phyloP scores from a whole-genome alignment of 352 stramenopile species.

The Pelagophyceae sp. region DNA sequence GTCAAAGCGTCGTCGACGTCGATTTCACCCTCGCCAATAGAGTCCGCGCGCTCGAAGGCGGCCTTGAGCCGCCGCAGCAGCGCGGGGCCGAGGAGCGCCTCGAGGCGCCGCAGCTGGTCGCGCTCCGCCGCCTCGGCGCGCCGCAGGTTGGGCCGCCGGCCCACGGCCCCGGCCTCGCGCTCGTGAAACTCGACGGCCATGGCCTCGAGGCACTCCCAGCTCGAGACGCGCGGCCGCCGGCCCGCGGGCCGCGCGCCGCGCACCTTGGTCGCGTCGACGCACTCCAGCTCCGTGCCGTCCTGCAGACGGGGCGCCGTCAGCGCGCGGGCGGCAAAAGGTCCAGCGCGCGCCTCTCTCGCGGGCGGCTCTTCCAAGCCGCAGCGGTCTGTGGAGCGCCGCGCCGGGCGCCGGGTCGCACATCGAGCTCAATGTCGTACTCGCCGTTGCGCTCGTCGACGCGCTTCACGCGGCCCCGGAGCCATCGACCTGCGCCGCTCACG shows the following conservation, averaged over 20 bases:
- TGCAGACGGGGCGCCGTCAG: too few species aligned
- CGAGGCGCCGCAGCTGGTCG: not conserved
- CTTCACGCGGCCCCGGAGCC: not conserved
- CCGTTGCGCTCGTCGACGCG: not conserved
- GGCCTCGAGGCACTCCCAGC: conserved; percentile 18
- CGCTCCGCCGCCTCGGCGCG: not conserved
- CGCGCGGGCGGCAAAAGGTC: too few species aligned
- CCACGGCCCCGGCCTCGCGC: not conserved
- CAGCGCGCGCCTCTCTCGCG: too few species aligned
- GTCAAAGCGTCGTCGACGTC: conserved; percentile 8
- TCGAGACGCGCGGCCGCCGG: not conserved
- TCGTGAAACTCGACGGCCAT: not conserved
- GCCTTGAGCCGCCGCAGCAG: not conserved
- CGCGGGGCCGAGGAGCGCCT: not conserved
- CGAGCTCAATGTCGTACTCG: not conserved
- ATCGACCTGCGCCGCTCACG: not conserved
- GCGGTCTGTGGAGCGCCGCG: too few species aligned
- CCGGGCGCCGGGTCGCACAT: not conserved
- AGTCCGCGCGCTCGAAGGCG: not conserved
- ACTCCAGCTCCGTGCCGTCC: conserved; percentile 13
- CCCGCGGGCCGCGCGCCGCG: not conserved
- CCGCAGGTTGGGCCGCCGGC: not conserved
- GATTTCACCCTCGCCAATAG: conserved; percentile 2
- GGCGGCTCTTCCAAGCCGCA: too few species aligned
- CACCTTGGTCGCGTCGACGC: not conserved